Base-by-base conservation (phyloP, 192 early-diverging fungal genomes). In the Dispira simplex region DNA sequence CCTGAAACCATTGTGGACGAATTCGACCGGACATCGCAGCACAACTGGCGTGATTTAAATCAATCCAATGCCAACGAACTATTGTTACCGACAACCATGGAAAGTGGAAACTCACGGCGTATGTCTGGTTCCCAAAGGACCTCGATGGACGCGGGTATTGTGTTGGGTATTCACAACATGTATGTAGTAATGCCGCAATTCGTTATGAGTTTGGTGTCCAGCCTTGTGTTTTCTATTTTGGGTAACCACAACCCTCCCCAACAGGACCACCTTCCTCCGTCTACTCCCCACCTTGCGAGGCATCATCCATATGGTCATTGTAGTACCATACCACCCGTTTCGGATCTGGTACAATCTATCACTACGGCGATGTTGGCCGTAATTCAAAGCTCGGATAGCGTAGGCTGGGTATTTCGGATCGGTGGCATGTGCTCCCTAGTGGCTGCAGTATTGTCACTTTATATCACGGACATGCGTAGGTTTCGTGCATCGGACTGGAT, bases 131-230 rank as follows among this genome's bases (percentile, higher is more conserved):
- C 56, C 11, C 56, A 58, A 26, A 26, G 56, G n/a, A n/a, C 56
- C 21, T 18, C 59, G 5, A 6, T 62, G 32, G 59, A 86, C 11
- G 81, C 87, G 0, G 88, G 88, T 23, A 79, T 90, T 49, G 81
- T 93, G 13, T 74, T 96, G 46, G 96, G 93, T 2, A 89, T 97
- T 25, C 92, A 95, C 73, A 98, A 98, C 69, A 87, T 97, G 68
- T 95, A 91, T 68, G 87, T 95, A 55, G 90, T 93, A 6, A 66
- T 94, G 48, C 96, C 96, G 12, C 96, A 98, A 71, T 92, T 98
- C 69, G 71, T 85, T 3, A 83, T 85, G n/a, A 88, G 90, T 11
- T 69, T 92, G 47, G 71, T 90, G 23, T 83, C 83, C 65, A 81
- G 85, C 68, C 69, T 87, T 6, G 65, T 90, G 23, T 86, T 94